These are phyloP conservation scores for Boletellus deceptivus DNA, from an alignment of 1,284 basidiomycete species.

Conservation along the genomic window DNA sequence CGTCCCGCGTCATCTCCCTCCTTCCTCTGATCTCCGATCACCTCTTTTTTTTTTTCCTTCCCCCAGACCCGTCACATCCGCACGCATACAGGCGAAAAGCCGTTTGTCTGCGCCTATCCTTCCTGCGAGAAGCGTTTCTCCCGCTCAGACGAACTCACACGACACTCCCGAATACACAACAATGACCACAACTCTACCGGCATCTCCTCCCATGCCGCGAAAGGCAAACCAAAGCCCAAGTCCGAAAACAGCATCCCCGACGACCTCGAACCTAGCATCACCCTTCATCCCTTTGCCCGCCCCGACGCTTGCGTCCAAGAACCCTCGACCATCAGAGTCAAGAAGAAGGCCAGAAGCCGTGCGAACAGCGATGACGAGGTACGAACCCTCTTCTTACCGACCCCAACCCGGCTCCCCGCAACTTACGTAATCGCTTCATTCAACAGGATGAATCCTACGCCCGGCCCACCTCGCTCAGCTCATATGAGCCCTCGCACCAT, in stretches of 20 bases:
- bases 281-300: conserved; percentile 27
- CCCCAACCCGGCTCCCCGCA: conserved; percentile 20
- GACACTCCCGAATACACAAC: conserved; percentile 92
- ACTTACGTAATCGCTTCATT: conserved; percentile 20
- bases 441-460: conserved; percentile 63
- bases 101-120: conserved; percentile 89
- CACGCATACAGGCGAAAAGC: conserved; percentile 98
- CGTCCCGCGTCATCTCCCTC: conserved; percentile 28
- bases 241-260: conserved; percentile 38
- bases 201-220: conserved; percentile 27
- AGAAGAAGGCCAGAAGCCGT: conserved; percentile 75
- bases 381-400: conserved; percentile 25
- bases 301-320: conserved; percentile 24
- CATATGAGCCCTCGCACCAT: conserved; percentile 46
- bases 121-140: conserved; percentile 99
- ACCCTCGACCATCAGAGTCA: conserved; percentile 34
- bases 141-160: conserved; percentile 94
- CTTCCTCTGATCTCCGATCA: conserved; percentile 20
- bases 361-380: conserved; percentile 81
- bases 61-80: conserved; percentile 92
- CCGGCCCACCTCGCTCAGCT: conserved; percentile 57
- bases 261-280: conserved; percentile 31
- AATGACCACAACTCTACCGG: conserved; percentile 43
- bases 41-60: not conserved
- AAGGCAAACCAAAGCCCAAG: conserved; percentile 35